Conservation (phyloP, 345 rosid genomes). For the Dipteronia sinensis region DNA sequence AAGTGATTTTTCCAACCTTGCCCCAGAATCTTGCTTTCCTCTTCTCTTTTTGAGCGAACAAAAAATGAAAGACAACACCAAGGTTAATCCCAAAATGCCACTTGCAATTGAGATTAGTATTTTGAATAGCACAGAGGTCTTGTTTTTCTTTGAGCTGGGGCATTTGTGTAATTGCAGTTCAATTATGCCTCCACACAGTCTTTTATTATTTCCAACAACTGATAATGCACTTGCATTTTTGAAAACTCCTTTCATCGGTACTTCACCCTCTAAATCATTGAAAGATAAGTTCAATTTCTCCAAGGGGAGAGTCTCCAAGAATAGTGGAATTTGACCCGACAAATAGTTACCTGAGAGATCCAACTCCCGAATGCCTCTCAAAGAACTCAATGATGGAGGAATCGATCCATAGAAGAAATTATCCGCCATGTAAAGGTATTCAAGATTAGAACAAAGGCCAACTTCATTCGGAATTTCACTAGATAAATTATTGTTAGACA, state of each 20-base stretch:
- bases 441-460: too few relatives aligned
- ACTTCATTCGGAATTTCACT: too few relatives aligned
- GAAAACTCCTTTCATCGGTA: neutral
- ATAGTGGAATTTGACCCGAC: neutral
- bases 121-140: too few relatives aligned
- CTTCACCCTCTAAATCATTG: neutral
- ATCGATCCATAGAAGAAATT: neutral
- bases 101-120: too few relatives aligned
- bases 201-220: neutral
- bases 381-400: neutral
- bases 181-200: neutral
- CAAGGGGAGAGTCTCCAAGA: neutral
- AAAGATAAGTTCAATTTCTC: neutral
- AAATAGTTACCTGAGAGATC: neutral
- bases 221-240: neutral
- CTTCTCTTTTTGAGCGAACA: too few relatives aligned
- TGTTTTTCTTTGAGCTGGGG: too few relatives aligned
- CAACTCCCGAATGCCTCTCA: neutral
- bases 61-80: too few relatives aligned
- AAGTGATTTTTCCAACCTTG: neutral
- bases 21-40: neutral
- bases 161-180: neutral
- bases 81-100: too few relatives aligned
- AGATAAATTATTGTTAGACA: too few relatives aligned
- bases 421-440: too few relatives aligned